Percentiles rank a stretch among this genome's conserved stretches.
These are phyloP conservation scores for Boletus tylopilopsis DNA, from an alignment of 768 basidiomycete genomes.

Conservation along the genomic window DNA sequence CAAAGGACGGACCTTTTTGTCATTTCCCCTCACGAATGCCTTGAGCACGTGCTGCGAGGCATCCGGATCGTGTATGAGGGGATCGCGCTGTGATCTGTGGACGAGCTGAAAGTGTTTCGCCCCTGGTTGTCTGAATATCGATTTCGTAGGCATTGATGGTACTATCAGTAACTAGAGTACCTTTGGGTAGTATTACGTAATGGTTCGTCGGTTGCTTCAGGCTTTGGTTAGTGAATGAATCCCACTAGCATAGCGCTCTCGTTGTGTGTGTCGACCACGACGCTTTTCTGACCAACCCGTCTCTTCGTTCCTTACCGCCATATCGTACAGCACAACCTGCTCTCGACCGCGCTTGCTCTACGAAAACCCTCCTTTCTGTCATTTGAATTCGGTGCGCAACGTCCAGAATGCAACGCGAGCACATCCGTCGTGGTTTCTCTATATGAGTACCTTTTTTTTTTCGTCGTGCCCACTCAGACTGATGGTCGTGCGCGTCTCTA, in stretches of 20 bases:
- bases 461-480: conserved; percentile 28
- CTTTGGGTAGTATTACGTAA: conserved; percentile 30
- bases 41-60: conserved; percentile 89
- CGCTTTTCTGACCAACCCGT: conserved; percentile 7
- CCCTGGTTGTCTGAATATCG: conserved; percentile 86
- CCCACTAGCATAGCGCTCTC: conserved; percentile 18
- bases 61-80: conserved; percentile 90
- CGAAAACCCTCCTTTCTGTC: neutral
- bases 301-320: conserved; percentile 4
- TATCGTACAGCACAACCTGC: neutral
- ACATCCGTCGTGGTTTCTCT: conserved; percentile 75
- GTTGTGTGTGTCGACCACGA: conserved; percentile 20
- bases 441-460: conserved; percentile 66
- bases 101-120: conserved; percentile 96
- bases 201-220: conserved; percentile 25
- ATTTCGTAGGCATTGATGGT: conserved; percentile 65
- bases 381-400: conserved; percentile 3
- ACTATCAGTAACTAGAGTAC: neutral
- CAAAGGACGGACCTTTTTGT: conserved; percentile 49
- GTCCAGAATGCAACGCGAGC: conserved; percentile 68
- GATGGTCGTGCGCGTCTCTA: conserved; percentile 56
- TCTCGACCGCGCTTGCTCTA: neutral
- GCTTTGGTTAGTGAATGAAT: conserved; percentile 22
- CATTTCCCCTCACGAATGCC: conserved; percentile 68
- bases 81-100: conserved; percentile 93